Base-by-base conservation (phyloP, 2,329 filamentous ascomycete genomes). In the Periconia macrospinosa region DNA sequence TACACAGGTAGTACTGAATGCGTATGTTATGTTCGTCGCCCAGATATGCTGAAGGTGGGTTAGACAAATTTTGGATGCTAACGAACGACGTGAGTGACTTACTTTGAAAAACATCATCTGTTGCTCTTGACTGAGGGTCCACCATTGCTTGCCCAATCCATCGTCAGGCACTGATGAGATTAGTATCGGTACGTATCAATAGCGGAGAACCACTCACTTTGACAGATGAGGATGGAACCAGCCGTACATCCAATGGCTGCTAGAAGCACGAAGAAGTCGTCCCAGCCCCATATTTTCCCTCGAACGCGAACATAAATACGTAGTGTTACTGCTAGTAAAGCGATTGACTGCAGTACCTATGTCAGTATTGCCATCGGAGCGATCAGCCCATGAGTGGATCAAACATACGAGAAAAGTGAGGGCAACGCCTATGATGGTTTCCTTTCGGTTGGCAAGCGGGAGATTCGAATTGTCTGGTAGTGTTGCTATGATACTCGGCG, bases 141-240 rank as follows among this genome's bases (percentile, higher is more conserved):
- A 65, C 30, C 71, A 59, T 48, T 75, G 72, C 7, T 67, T 59
- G 2, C 72, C 72, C 17, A 74, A 54, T 15, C 72, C 71, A 52
- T 67, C 50, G 11, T 46, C 48, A 2, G 71, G 67, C 65, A 74
- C 71, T 74, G 45, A 1, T 3, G 15, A n/a, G 20, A 47, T 63
- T 46, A 60, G 57, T 50, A 53, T 11, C 6, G 2, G 27, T 17
- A 8, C 14, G n/a, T 6, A 13, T 33, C 18, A 11, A 37, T 10
- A 10, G 37, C 9, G 15, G 11, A 14, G 5, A 14, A 27, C 40
- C 17, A 30, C 49, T 15, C 65, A 75, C 72, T 67, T 9, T 70
- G 30, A 41, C 67, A 71, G 14, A 69, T 65, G 13, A 74, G 50
- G 14, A 37, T 56, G 13, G 71, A 66, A 7, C 69, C 72, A 10